These are phyloP conservation scores for Dillenia suffruticosa DNA, from an alignment of 164 flowering plant species.

Conservation along the genomic window DNA sequence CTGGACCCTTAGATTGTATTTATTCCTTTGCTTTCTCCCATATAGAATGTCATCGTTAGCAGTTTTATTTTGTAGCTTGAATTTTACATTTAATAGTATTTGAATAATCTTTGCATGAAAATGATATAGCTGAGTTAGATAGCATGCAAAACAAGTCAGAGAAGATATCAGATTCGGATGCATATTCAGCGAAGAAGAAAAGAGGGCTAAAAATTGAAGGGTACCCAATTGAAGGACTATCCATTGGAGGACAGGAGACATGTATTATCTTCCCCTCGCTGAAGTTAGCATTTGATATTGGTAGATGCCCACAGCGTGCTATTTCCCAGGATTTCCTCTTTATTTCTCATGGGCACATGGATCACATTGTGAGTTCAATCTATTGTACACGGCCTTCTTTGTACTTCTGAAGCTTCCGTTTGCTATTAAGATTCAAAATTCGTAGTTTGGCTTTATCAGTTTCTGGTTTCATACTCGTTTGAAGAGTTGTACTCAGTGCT, in stretches of 20 bases:
- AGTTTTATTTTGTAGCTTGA: too few species aligned
- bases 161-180: background rate
- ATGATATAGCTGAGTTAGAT: too few species aligned
- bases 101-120: too few species aligned
- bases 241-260: constrained; percentile 96
- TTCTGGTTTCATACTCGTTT: too few species aligned
- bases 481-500: too few species aligned
- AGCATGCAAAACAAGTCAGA: background rate
- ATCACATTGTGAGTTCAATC: constrained; percentile 60
- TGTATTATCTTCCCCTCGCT: constrained; percentile 84
- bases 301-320: constrained; percentile 88
- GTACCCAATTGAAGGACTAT: constrained; percentile 64
- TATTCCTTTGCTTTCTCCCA: too few species aligned
- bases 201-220: constrained; percentile 45
- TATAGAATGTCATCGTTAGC: too few species aligned
- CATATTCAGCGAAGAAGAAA: constrained; percentile 16
- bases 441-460: too few species aligned
- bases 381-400: background rate
- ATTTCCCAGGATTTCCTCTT: constrained; percentile 79
- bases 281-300: constrained; percentile 83
- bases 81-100: too few species aligned
- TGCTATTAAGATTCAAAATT: too few species aligned
- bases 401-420: background rate
- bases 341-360: constrained; percentile 97
- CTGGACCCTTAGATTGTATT: too few species aligned